Evolutionary conservation across 306 rosid genomes (phyloP).

Genomic region (Parietaria judaica): DNA sequence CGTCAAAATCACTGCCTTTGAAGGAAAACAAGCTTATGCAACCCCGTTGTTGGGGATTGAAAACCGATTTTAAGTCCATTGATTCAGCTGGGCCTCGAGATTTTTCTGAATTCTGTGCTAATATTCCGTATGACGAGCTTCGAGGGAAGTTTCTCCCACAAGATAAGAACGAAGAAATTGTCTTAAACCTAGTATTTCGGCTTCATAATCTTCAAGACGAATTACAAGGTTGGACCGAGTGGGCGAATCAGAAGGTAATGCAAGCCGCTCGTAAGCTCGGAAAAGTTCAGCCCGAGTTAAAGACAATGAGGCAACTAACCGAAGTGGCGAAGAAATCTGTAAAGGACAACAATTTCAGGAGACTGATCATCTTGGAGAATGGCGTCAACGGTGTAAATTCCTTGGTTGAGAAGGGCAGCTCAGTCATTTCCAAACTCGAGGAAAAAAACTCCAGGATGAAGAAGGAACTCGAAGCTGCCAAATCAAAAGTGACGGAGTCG

Average conservation of each 20-base stretch:
- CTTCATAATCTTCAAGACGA: slow-evolving; percentile 40
- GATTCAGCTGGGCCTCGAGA: slow-evolving; percentile 14
- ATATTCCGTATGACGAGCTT: slow-evolving; percentile 42
- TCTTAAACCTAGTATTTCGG: slow-evolving; percentile 36
- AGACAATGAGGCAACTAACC: slow-evolving; percentile 39
- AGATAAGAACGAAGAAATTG: slow-evolving; percentile 40
- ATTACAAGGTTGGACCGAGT: slow-evolving; percentile 41
- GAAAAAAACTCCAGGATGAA: slow-evolving; percentile 32
- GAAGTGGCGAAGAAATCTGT: slow-evolving; percentile 26
- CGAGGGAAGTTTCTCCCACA: slow-evolving; percentile 32
- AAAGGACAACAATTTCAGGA: slow-evolving; percentile 44
- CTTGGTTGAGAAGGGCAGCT: slow-evolving; percentile 33
- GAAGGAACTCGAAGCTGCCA: slow-evolving; percentile 35
- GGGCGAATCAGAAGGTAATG: slow-evolving; percentile 54
- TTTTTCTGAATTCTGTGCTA: slow-evolving; percentile 31
- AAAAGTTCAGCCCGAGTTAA: slow-evolving; percentile 37
- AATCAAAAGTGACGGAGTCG: slow-evolving; percentile 31
- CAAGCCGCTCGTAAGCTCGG: slow-evolving; percentile 47
- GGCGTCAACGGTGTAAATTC: slow-evolving; percentile 35
- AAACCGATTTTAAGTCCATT: slow-evolving; percentile 17
- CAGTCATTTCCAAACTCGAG: slow-evolving; percentile 25
- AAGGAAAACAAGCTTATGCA: slow-evolving; percentile 14
- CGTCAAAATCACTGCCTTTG: slow-evolving; percentile 17
- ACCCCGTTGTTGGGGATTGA: slow-evolving; percentile 8
- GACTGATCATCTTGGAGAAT: slow-evolving; percentile 49